phyloP scores from a whole-genome alignment of 805 yeast species.

The Barnettozyma vustinii region DNA sequence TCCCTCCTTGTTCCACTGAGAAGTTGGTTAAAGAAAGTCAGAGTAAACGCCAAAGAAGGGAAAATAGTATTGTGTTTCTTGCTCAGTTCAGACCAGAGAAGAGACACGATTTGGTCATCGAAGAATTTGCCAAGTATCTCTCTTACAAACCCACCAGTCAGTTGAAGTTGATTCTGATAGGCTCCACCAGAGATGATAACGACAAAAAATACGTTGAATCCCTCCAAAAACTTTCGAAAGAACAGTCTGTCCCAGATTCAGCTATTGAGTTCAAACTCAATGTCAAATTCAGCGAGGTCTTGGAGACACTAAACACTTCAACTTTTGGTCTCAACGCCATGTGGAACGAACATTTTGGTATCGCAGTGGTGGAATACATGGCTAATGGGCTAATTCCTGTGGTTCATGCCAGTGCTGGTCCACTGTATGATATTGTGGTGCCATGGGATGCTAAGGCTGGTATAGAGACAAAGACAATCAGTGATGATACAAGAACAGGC shows the following conservation, averaged over 20 bases:
- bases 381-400: conserved; percentile 83
- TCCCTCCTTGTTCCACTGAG: conserved; percentile 88
- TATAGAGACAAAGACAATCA: conserved; percentile 24
- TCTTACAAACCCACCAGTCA: conserved; percentile 30
- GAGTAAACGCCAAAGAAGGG: conserved; percentile 22
- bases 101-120: conserved; percentile 68
- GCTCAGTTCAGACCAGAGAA: conserved; percentile 97
- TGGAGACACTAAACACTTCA: conserved; percentile 46
- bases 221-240: conserved; percentile 40
- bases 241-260: conserved; percentile 35
- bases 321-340: conserved; percentile 86
- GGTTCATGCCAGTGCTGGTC: conserved; percentile 95
- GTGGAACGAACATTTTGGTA: conserved; percentile 99
- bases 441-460: conserved; percentile 36
- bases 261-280: conserved; percentile 59
- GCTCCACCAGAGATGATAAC: conserved; percentile 68
- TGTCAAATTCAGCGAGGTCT: conserved; percentile 62
- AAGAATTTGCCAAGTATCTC: conserved; percentile 53
- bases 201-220: conserved; percentile 57
- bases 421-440: conserved; percentile 77
- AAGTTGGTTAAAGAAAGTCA: conserved; percentile 11
- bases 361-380: conserved; percentile 90
- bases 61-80: conserved; percentile 36
- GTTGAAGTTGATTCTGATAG: conserved; percentile 60
- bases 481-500: conserved; percentile 55